phyloP scores from a whole-genome alignment of 139 green algal genomes.

The Picochlorum sp. region DNA sequence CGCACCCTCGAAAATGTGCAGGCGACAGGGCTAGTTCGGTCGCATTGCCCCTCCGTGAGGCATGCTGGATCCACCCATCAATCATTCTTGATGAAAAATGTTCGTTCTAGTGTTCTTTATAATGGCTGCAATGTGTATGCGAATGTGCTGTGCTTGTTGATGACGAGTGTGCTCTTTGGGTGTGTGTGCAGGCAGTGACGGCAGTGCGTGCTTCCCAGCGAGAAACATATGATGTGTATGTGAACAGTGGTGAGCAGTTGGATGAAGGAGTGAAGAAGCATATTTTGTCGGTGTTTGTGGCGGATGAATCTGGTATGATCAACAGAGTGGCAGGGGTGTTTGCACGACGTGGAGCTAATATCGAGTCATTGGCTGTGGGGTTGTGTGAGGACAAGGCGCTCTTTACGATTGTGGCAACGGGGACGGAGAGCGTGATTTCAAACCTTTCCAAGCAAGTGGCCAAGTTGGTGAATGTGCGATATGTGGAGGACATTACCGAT shows the following conservation, averaged over 20 bases:
- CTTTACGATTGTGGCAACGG: conserved; percentile 91
- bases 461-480: conserved; percentile 95
- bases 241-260: conserved; percentile 60
- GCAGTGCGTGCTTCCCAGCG: not conserved
- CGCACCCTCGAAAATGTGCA: no score
- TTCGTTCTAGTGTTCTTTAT: no score
- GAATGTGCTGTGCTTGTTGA: no score
- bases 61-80: no score
- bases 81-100: no score
- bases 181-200: no score
- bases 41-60: no score
- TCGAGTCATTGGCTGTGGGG: conserved; percentile 92
- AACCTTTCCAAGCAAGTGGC: conserved; percentile 69
- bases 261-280: conserved; percentile 80
- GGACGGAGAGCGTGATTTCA: conserved; percentile 49
- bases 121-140: no score
- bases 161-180: no score
- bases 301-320: conserved; percentile 94
- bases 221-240: conserved; percentile 26
- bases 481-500: conserved; percentile 92
- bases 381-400: conserved; percentile 89
- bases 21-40: no score
- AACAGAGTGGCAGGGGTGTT: conserved; percentile 97
- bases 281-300: conserved; percentile 92
- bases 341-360: conserved; percentile 86